Conservation (phyloP, 306 rosid species). For the Delonix regia region DNA sequence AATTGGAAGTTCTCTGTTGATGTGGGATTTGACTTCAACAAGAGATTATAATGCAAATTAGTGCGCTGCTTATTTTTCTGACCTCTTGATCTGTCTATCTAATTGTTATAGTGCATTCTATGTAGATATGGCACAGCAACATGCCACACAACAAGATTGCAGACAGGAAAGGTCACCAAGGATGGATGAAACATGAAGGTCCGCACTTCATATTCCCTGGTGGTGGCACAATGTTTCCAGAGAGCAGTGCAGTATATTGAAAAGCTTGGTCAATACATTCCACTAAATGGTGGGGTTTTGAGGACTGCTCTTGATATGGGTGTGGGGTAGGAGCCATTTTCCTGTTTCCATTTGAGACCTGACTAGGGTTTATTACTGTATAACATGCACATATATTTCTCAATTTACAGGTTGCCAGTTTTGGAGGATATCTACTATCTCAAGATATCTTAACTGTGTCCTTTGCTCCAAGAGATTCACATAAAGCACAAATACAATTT, state of each 20-base stretch:
- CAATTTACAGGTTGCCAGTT: slow-evolving; percentile 87
- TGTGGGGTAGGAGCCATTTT: slow-evolving; percentile 75
- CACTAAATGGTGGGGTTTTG: slow-evolving; percentile 64
- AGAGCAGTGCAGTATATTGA: slow-evolving; percentile 89
- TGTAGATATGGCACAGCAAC: slow-evolving; percentile 91
- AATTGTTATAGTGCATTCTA: slow-evolving; percentile 28
- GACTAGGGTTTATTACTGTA: background rate
- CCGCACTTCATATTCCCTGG: slow-evolving; percentile 90
- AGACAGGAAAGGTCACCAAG: slow-evolving; percentile 97
- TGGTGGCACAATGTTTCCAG: slow-evolving; percentile 99
- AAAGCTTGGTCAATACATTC: slow-evolving; percentile 89
- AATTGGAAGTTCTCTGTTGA: slow-evolving; percentile 13
- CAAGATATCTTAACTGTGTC: slow-evolving; percentile 77
- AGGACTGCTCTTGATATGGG: slow-evolving; percentile 97
- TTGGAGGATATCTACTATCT: slow-evolving; percentile 84
- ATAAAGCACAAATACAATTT: slow-evolving; percentile 96
- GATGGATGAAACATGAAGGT: slow-evolving; percentile 97
- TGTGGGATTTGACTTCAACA: background rate
- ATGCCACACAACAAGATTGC: slow-evolving; percentile 97
- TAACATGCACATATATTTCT: slow-evolving; percentile 22
- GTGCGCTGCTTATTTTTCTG: slow-evolving; percentile 3
- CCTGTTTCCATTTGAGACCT: slow-evolving; percentile 19
- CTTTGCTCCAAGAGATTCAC: slow-evolving; percentile 99
- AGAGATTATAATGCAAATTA: background rate
- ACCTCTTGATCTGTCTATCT: slow-evolving; percentile 25